Percentiles rank a stretch among this genome's conserved stretches.
phyloP scores from a whole-genome alignment of 179 eudicot genomes.

The Spinacia oleracea region DNA sequence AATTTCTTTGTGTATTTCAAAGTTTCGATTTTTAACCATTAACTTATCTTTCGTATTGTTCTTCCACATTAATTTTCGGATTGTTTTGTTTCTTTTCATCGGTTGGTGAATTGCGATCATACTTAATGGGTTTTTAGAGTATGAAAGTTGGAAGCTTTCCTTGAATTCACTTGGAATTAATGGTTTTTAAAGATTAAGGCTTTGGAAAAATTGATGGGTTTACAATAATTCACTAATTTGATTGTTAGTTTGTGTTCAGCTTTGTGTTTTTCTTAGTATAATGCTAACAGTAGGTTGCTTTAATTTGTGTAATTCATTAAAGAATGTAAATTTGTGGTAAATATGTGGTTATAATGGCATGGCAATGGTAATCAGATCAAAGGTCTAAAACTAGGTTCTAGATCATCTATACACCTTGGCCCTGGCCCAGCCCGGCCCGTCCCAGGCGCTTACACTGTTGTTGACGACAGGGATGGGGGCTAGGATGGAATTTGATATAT shows the following conservation, averaged over 20 bases:
- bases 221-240: background rate
- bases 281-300: background rate
- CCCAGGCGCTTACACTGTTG: too few relatives aligned
- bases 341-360: background rate
- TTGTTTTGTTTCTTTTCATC: background rate
- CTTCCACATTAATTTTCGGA: background rate
- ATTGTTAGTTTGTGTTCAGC: background rate
- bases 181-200: background rate
- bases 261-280: background rate
- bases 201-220: conserved; percentile 1
- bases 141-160: background rate
- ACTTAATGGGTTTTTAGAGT: background rate
- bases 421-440: too few relatives aligned
- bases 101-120: conserved; percentile 6
- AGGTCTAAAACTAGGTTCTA: background rate
- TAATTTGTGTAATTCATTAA: background rate
- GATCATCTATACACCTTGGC: background rate
- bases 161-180: background rate
- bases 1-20: background rate
- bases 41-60: background rate
- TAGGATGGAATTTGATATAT: background rate
- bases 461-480: too few relatives aligned
- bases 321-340: too few relatives aligned
- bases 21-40: background rate
- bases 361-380: background rate